phyloP scores from a whole-genome alignment of 2,329 filamentous ascomycete genomes.

The Rutstroemia sp. region DNA sequence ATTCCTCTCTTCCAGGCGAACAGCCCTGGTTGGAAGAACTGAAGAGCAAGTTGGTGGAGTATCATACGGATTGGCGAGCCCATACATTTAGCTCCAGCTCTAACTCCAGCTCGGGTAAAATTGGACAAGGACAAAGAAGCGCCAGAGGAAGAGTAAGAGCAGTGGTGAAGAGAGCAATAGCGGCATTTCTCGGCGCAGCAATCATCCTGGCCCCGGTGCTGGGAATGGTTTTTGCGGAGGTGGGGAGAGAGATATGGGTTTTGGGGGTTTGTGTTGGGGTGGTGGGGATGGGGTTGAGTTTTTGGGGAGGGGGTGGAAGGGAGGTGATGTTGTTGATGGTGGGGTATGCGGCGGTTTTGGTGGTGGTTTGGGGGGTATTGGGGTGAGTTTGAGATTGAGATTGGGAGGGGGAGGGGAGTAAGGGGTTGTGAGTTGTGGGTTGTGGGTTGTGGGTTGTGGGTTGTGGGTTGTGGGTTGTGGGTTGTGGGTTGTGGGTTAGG shows the following conservation, averaged over 20 bases:
- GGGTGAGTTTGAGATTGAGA: not conserved
- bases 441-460: too few species aligned
- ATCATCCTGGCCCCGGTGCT: not conserved
- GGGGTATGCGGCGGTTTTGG: constrained; percentile 6
- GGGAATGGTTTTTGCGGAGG: not conserved
- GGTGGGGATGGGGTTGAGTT: not conserved
- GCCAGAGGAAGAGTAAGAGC: not conserved
- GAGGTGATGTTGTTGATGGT: not conserved
- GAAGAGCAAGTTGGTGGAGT: not conserved
- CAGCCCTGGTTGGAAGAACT: accelerated
- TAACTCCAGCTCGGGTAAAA: too few species aligned
- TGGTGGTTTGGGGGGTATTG: not conserved
- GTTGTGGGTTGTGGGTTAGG: too few species aligned
- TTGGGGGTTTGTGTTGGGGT: not conserved
- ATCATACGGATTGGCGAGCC: constrained; percentile 3
- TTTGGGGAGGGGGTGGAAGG: not conserved
- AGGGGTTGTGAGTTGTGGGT: too few species aligned
- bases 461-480: too few species aligned
- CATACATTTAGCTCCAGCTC: too few species aligned
- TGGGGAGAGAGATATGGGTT: not conserved
- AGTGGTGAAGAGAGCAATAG: not conserved
- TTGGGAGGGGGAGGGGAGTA: not conserved
- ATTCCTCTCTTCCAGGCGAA: not conserved
- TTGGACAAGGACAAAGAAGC: too few species aligned
- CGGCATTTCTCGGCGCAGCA: not conserved